Percentiles rank a stretch among this genome's conserved stretches.
phyloP scores from a whole-genome alignment of 768 basidiomycete species.

The Dacryopinax spathularia region DNA sequence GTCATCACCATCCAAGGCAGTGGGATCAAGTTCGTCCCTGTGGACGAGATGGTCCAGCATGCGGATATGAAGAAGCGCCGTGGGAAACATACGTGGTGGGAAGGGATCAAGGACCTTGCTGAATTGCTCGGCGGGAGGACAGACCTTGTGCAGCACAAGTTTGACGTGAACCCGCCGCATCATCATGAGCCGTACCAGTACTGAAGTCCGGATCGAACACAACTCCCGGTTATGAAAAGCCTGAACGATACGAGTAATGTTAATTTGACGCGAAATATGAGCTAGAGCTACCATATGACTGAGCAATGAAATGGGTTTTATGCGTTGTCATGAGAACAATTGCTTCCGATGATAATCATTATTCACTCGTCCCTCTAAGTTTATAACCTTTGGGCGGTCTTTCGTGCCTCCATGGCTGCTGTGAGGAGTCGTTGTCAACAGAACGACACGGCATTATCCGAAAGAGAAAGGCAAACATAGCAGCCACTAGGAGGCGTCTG shows the following conservation, averaged over 20 bases:
- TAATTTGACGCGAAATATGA: too few relatives aligned
- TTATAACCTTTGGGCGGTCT: too few relatives aligned
- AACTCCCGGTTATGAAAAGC: too few relatives aligned
- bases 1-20: constrained; percentile 86
- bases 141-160: constrained; percentile 6
- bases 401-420: too few relatives aligned
- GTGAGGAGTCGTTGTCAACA: too few relatives aligned
- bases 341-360: too few relatives aligned
- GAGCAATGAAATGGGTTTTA: background rate
- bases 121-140: constrained; percentile 45
- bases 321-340: background rate
- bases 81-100: constrained; percentile 73
- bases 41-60: constrained; percentile 66
- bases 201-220: too few relatives aligned
- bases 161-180: background rate
- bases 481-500: background rate
- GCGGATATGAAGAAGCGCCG: constrained; percentile 86
- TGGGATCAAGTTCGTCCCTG: constrained; percentile 65
- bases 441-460: background rate
- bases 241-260: too few relatives aligned
- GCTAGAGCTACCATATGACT: too few relatives aligned
- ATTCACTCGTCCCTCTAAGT: too few relatives aligned
- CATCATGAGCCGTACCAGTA: background rate
- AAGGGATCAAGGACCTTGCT: constrained; percentile 46
- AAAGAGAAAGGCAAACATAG: background rate